Evolutionary conservation across 2,329 filamentous ascomycete genomes (phyloP).

Genomic region (Alternaria hordeiaustralica): DNA sequence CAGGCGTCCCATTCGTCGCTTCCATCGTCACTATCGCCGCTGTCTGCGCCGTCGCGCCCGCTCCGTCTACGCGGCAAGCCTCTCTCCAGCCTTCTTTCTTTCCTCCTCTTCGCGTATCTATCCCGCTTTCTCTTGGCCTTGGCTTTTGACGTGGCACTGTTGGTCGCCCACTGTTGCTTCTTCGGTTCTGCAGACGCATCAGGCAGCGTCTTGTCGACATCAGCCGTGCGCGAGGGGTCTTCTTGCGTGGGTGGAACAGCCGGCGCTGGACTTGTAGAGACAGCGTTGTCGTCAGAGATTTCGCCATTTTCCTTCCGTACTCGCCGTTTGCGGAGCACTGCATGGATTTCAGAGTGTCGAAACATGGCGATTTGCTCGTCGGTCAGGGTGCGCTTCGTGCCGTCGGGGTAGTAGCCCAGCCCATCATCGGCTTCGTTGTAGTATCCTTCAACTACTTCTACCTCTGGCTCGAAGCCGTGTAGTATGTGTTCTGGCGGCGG

Average conservation of each 20-base stretch:
- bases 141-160: conserved; percentile 32
- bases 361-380: conserved; percentile 92
- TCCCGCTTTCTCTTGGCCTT: conserved; percentile 33
- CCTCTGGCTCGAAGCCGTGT: conserved; percentile 35
- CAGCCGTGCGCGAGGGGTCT: not conserved
- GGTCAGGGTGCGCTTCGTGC: conserved; percentile 85
- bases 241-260: not conserved
- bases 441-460: conserved; percentile 28
- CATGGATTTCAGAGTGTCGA: conserved; percentile 83
- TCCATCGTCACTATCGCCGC: conserved; percentile 36
- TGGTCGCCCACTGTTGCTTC: conserved; percentile 36
- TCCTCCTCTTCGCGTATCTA: conserved; percentile 35
- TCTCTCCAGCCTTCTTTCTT: conserved; percentile 24
- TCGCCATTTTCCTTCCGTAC: conserved; percentile 30
- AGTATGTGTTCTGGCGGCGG: conserved; percentile 44
- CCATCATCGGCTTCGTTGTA: conserved; percentile 64
- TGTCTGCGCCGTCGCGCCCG: conserved; percentile 12
- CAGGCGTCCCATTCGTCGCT: conserved; percentile 53
- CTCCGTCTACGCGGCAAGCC: conserved; percentile 13
- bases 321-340: conserved; percentile 59
- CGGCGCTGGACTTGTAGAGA: not conserved
- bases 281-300: conserved; percentile 14
- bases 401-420: conserved; percentile 85
- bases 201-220: conserved; percentile 16
- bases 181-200: conserved; percentile 26